Evolutionary conservation across 2,329 filamentous ascomycete genomes (phyloP).

Genomic region (Colletotrichum eremochloae): DNA sequence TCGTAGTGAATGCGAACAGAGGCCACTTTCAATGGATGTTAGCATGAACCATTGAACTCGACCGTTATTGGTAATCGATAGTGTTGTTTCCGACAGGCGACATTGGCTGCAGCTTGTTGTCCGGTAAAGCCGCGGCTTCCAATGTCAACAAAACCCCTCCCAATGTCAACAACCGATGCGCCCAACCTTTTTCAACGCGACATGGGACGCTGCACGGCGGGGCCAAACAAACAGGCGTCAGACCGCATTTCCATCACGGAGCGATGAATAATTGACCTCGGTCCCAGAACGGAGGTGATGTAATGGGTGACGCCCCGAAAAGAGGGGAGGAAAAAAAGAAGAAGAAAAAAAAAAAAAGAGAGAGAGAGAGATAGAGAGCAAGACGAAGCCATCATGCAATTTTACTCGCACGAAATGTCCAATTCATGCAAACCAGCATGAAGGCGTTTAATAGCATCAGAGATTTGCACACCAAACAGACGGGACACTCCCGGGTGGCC

Average conservation of each 20-base stretch:
- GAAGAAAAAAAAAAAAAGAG: too few relatives aligned
- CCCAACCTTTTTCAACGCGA: constrained; percentile 27
- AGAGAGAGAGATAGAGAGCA: too few relatives aligned
- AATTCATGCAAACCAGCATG: constrained; percentile 38
- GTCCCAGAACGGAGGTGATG: not conserved
- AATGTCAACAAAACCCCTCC: constrained; percentile 30
- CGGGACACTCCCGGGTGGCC: constrained; percentile 20
- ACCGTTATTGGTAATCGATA: not conserved
- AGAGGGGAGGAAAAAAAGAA: not conserved
- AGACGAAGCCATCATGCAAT: constrained; percentile 13
- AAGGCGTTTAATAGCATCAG: constrained; percentile 21
- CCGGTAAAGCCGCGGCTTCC: constrained; percentile 22
- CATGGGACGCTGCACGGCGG: constrained; percentile 41
- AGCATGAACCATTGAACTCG: not conserved
- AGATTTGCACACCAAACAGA: constrained; percentile 4
- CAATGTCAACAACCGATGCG: constrained; percentile 39
- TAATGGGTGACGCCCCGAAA: not conserved
- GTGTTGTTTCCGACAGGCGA: constrained; percentile 14
- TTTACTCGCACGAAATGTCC: constrained; percentile 18
- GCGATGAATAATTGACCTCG: not conserved
- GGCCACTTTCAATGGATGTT: not conserved
- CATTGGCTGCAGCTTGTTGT: constrained; percentile 36
- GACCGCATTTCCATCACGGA: constrained; percentile 25
- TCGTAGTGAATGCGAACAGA: not conserved
- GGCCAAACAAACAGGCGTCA: constrained; percentile 12